Conservation (phyloP, 306 rosid species). For the Psophocarpus tetragonolobus region DNA sequence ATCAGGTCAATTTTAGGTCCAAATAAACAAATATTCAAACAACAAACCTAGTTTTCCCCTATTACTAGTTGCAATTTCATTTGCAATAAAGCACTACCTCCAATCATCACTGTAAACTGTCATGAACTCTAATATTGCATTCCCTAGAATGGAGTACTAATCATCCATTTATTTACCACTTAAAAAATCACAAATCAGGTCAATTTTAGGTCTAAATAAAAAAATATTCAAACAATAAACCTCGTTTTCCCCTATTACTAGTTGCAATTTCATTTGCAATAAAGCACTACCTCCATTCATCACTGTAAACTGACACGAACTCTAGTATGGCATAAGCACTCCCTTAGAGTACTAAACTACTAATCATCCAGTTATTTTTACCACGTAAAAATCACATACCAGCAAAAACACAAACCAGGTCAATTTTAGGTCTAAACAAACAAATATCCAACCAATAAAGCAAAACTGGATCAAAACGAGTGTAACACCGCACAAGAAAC, state of each 20-base stretch:
- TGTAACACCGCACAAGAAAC: not conserved
- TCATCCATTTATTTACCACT: not conserved
- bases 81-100: not conserved
- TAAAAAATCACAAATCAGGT: constrained; percentile 9
- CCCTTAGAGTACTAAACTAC: not conserved
- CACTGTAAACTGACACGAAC: not conserved
- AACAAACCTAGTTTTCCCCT: not conserved
- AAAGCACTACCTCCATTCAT: not conserved
- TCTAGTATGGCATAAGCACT: not conserved
- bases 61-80: not conserved
- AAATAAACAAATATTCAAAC: not conserved
- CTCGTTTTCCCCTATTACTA: not conserved
- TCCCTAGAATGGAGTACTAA: not conserved
- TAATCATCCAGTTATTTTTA: not conserved
- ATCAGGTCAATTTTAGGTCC: not conserved
- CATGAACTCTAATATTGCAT: not conserved
- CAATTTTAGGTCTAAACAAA: not conserved
- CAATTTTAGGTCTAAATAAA: not conserved
- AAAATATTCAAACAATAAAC: not conserved
- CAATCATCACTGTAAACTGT: not conserved
- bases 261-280: not conserved
- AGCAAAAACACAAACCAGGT: not conserved
- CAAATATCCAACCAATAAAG: not conserved
- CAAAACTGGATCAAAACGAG: constrained; percentile 22
- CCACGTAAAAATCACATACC: constrained; percentile 1